Evolutionary conservation across 2,329 filamentous ascomycete genomes (phyloP).

Genomic region (Aureobasidium sp.): DNA sequence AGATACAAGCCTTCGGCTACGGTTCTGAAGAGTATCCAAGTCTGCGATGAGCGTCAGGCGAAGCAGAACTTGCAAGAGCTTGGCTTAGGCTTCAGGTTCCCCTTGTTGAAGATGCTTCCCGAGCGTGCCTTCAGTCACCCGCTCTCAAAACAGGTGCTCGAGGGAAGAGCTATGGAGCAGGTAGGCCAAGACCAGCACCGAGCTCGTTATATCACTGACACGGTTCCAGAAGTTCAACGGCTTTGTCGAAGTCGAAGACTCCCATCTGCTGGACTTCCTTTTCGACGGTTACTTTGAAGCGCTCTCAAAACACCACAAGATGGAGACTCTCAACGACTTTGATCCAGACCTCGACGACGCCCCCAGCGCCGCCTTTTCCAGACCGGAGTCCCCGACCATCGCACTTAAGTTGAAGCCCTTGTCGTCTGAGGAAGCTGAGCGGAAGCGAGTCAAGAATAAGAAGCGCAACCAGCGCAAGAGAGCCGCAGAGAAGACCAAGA

Average conservation of each 20-base stretch:
- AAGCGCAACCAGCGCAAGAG: conserved; percentile 8
- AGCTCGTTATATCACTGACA: neutral
- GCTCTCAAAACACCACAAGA: neutral
- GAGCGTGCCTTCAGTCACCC: neutral
- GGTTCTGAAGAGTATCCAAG: neutral
- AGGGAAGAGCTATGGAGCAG: neutral
- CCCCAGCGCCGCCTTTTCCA: neutral
- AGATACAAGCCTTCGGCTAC: neutral
- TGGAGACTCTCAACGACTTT: neutral
- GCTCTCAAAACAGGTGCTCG: neutral
- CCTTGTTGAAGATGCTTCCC: neutral
- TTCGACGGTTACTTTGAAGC: conserved; percentile 3
- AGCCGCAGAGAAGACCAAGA: neutral
- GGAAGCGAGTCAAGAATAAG: conserved; percentile 4
- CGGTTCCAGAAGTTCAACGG: neutral
- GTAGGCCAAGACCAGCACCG: neutral
- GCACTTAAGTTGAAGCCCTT: neutral
- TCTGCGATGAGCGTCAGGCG: neutral
- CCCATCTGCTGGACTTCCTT: neutral
- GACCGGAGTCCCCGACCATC: no score
- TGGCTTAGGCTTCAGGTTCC: neutral
- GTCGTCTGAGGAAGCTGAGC: neutral
- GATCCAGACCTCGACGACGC: neutral
- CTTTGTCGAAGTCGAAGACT: neutral
- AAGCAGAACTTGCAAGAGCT: neutral